These are phyloP conservation scores for Polyplosphaeria fusca DNA, from an alignment of 495 filamentous ascomycete genomes.

Conservation along the genomic window DNA sequence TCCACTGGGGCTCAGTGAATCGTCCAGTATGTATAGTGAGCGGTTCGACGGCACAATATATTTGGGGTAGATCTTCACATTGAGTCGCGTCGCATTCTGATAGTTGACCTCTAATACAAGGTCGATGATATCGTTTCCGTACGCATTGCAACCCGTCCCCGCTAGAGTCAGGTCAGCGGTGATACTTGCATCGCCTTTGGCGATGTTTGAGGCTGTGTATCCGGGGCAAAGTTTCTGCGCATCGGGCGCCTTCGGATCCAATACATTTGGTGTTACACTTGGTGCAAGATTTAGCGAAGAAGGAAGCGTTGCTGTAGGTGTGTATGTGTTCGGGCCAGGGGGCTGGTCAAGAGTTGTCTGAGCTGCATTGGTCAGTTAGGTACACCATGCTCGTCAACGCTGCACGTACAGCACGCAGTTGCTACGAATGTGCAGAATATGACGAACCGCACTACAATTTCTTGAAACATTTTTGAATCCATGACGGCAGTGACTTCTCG, in stretches of 20 bases:
- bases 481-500: no score
- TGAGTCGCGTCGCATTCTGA: conserved; percentile 61
- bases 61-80: conserved; percentile 39
- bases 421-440: no score
- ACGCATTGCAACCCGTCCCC: conserved; percentile 65
- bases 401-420: no score
- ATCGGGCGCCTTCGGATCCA: conserved; percentile 23
- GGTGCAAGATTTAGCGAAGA: conserved; percentile 26
- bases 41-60: conserved; percentile 39
- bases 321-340: not conserved
- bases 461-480: no score
- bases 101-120: conserved; percentile 71
- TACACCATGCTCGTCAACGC: no score
- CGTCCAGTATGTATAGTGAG: no score
- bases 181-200: conserved; percentile 43
- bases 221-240: conserved; percentile 57
- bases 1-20: no score
- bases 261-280: conserved; percentile 23
- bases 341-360: not conserved
- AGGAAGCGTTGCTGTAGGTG: conserved; percentile 7
- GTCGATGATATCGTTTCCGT: conserved; percentile 65
- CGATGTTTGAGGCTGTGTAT: conserved; percentile 66
- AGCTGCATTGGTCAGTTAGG: not conserved
- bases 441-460: no score
- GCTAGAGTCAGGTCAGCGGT: conserved; percentile 67